Evolutionary conservation across 108 stramenopile genomes (phyloP), one percentile per base, ranked within the genome.

Genomic region (Nitzschia inconspicua): DNA sequence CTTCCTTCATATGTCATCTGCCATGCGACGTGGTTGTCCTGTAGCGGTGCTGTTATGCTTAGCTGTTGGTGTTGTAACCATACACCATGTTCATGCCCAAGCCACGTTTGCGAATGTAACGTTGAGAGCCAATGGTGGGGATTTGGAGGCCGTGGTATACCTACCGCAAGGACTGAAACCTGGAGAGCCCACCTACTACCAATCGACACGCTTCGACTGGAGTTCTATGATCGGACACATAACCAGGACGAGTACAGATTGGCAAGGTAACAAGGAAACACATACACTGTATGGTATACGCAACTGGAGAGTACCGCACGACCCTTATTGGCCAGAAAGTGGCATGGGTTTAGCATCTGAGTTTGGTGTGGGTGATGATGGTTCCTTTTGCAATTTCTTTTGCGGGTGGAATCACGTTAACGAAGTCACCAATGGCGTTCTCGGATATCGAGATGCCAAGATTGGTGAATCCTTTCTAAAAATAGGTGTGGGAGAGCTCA

Each of bases 301-400:
- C 1, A 47, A 82, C 25, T 91, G 89, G 89, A 52, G 83, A 29
- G 37, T 65, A 7, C 83, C 85, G 1, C 89, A 91, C 43, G 82
- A 91, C 71, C 71, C 80, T 0, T 66, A 65, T 32, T 91, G 89
- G 89, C 75, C 89, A 14, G 89, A 91, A 67, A 77, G 75, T 54
- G 89, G 89, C 4, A 57, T 91, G 10, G 89, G 86, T 7, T 56
- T 91, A 52, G 89, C 89, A 1, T 75, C 84, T 5, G 89, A 91
- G 47, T 91, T 87, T 65, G 89, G 89, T 18, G 86, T 83, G 4
- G 89, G 89, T 2, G 84, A 87, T 48, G 75, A 91, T 66, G 89
- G 89, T 14, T 70, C 67, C 0, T 73, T 63, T 49, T 91, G 89
- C 48, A 75, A 53, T 22, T 83, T 73, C 39, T 61, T 60, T 49